phyloP scores from a whole-genome alignment of 75 land plant species.

The Cryptomeria japonica region DNA sequence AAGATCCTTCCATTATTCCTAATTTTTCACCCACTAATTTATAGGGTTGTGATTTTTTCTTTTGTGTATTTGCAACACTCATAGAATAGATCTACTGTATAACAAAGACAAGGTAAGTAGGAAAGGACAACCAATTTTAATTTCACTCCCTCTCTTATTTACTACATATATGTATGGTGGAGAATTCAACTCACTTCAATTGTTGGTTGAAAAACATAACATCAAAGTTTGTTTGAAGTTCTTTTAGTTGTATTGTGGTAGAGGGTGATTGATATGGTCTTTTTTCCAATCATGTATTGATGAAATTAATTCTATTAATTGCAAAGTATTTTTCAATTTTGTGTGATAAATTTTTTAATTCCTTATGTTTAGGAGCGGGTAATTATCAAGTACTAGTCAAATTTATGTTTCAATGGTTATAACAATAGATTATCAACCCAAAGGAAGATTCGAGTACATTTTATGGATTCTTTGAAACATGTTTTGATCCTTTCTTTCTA shows the following conservation, averaged over 20 bases:
- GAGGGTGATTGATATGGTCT: conserved; percentile 94
- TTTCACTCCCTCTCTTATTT: too few species aligned
- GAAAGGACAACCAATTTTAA: too few species aligned
- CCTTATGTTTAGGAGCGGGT: conserved; percentile 54
- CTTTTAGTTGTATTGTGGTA: conserved; percentile 10
- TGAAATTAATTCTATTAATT: conserved; percentile 1
- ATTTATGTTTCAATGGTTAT: background rate
- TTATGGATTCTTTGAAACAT: background rate
- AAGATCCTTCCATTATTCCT: too few species aligned
- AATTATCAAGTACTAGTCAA: background rate
- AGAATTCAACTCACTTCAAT: background rate
- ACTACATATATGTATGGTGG: background rate
- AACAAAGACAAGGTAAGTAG: too few species aligned
- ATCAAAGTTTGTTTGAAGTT: background rate
- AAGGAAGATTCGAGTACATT: background rate
- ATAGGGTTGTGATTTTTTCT: too few species aligned
- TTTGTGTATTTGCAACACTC: too few species aligned
- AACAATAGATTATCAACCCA: background rate
- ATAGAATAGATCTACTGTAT: too few species aligned
- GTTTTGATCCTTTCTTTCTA: background rate
- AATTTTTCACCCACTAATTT: too few species aligned
- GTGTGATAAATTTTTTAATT: background rate
- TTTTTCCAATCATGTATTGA: conserved; percentile 83
- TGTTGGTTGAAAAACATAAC: background rate
- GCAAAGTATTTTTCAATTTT: background rate